Base-by-base conservation (phyloP, 805 yeast species). In the Candida nitratophila region DNA sequence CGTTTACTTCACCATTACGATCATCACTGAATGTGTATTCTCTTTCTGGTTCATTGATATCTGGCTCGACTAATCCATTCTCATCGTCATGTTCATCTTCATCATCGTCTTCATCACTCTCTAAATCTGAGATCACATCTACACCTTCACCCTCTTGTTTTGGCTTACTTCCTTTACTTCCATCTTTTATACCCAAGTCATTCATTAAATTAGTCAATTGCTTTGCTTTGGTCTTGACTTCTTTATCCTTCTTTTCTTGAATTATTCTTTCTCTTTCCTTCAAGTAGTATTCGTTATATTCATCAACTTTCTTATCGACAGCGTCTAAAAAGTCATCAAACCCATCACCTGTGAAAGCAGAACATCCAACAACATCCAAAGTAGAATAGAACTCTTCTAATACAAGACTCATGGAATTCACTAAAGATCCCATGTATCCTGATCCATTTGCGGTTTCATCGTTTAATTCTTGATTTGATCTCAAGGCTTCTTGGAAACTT, bases 401-500 rank as follows among this genome's bases (percentile, higher is more conserved):
- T 88, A 93, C 89, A 53, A 93, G 71, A 30, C 96, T 85, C 96
- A 93, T 86, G 1, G 97, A 89, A 61, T 90, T 93, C 47, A 93
- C 86, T 42, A 93, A 70, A 1, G 96, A 87, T 43, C 86, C 79
- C 99, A 93, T 93, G 63, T 93, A 93, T 2, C 96, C 96, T 3
- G 91, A 81, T 19, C 79, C 78, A 44, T 64, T 67, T 6, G 76
- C 73, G 21, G 74, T 77, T 42, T 74, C 79, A 32, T 80, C 83
- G 50, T 77, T 83, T 41, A 76, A 64, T 39, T 85, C 89, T 47
- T 80, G 79, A 59, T 83, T 84, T 29, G 72, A 70, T 50, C 73
- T 72, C 44, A 91, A 68, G 1, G 95, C 95, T 20, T 65, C 68
- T 63, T 91, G 98, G 70, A 93, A 93, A 15, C 79, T 73, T 63